Conservation (phyloP, 306 rosid genomes). For the Cucurbita moschata region DNA sequence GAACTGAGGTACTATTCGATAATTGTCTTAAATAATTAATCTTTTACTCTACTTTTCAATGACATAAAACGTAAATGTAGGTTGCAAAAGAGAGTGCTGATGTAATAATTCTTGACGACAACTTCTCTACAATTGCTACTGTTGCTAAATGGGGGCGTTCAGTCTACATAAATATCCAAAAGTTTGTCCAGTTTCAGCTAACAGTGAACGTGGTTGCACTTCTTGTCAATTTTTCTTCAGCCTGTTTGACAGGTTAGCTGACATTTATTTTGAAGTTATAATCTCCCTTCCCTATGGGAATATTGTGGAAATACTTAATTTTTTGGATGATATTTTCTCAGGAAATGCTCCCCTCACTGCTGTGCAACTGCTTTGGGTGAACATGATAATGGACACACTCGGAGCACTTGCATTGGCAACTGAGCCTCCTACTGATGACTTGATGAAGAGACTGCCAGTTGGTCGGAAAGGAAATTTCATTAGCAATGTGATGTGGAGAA, state of each 20-base stretch:
- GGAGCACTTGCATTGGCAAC: slow-evolving; percentile 99
- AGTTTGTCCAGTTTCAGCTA: slow-evolving; percentile 94
- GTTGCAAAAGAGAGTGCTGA: slow-evolving; percentile 99
- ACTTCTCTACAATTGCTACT: slow-evolving; percentile 87
- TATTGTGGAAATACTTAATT: background rate
- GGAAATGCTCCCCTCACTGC: slow-evolving; percentile 97
- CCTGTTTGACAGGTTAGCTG: slow-evolving; percentile 76
- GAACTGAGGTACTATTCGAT: slow-evolving; percentile 60
- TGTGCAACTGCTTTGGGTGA: slow-evolving; percentile 97
- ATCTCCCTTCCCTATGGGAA: background rate
- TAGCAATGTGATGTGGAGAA: slow-evolving; percentile 97
- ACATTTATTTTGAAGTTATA: slow-evolving; percentile 4
- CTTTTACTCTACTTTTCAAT: background rate
- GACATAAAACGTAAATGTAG: slow-evolving; percentile 31
- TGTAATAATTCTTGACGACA: slow-evolving; percentile 84
- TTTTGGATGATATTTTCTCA: slow-evolving; percentile 11
- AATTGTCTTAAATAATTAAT: background rate
- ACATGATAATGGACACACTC: slow-evolving; percentile 98
- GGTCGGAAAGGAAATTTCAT: slow-evolving; percentile 96
- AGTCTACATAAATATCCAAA: slow-evolving; percentile 87
- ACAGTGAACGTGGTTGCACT: slow-evolving; percentile 94
- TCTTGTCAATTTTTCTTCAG: slow-evolving; percentile 87
- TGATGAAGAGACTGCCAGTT: slow-evolving; percentile 88
- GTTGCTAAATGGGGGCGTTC: slow-evolving; percentile 99
- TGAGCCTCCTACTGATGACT: slow-evolving; percentile 72